phyloP scores from a whole-genome alignment of 73 alveolate genomes.

The Tetrahymena borealis region DNA sequence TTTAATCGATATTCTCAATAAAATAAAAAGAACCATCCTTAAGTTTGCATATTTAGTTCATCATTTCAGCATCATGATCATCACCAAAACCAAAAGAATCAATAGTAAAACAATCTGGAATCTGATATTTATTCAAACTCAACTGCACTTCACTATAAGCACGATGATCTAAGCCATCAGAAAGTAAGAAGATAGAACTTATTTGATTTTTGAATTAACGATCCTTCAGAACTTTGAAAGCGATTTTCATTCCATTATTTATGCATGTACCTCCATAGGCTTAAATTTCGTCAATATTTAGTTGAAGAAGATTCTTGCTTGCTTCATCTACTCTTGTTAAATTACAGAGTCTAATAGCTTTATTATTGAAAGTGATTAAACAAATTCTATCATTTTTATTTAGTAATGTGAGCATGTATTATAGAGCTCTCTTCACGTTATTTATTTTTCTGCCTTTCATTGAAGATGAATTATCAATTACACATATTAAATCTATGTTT shows the following conservation, averaged over 20 bases:
- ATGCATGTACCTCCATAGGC: constrained; percentile 33
- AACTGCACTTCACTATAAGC: constrained; percentile 7
- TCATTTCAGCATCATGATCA: constrained; percentile 51
- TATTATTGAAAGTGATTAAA: constrained; percentile 13
- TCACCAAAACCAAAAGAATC: constrained; percentile 35
- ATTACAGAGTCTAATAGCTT: neutral
- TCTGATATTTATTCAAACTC: neutral
- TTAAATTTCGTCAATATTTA: neutral
- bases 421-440: constrained; percentile 1
- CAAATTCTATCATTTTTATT: constrained; percentile 9
- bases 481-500: constrained; percentile 21
- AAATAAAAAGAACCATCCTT: constrained; percentile 58
- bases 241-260: constrained; percentile 27
- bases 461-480: constrained; percentile 26
- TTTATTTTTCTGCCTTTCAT: constrained; percentile 17
- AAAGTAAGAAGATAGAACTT: constrained; percentile 21
- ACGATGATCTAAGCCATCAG: constrained; percentile 32
- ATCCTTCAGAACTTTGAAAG: constrained; percentile 8
- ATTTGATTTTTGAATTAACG: constrained; percentile 17
- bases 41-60: constrained; percentile 39
- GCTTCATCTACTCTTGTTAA: constrained; percentile 2
- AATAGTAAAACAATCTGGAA: constrained; percentile 21
- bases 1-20: constrained; percentile 8
- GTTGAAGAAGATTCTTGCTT: neutral
- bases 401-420: neutral